phyloP scores from a whole-genome alignment of 768 basidiomycete genomes.

The Albatrellus ellisii region DNA sequence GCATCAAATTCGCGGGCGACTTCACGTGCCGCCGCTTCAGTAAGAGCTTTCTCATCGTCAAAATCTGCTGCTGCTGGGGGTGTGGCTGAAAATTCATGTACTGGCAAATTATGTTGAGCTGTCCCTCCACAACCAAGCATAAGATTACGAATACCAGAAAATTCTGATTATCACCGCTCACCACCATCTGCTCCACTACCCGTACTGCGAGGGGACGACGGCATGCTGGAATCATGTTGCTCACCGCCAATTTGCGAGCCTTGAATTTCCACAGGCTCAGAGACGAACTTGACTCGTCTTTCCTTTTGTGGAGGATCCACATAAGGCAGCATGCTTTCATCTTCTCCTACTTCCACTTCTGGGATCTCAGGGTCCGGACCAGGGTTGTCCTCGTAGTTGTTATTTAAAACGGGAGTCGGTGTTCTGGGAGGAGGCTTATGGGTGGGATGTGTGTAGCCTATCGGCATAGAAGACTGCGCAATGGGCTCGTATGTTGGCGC shows the following conservation, averaged over 20 bases:
- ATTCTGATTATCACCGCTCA: too few species aligned
- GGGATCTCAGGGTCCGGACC: background rate
- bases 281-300: conserved; percentile 6
- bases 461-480: conserved; percentile 3
- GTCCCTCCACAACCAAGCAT: too few species aligned
- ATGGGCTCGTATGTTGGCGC: conserved; percentile 26
- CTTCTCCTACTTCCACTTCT: conserved; percentile 16
- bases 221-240: too few species aligned
- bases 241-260: background rate
- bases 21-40: conserved; percentile 58
- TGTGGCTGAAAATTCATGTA: too few species aligned
- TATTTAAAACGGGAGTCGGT: too few species aligned
- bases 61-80: conserved; percentile 13
- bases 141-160: too few species aligned
- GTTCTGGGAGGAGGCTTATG: too few species aligned
- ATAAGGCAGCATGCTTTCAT: conserved; percentile 19
- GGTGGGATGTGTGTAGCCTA: too few species aligned
- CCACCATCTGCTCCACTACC: too few species aligned
- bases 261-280: conserved; percentile 7
- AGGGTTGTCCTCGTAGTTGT: background rate
- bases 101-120: too few species aligned
- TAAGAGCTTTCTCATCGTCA: conserved; percentile 40
- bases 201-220: background rate
- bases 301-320: conserved; percentile 10
- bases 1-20: conserved; percentile 52